These are phyloP conservation scores for Calocybe gangraenosa DNA, from an alignment of 768 basidiomycete species.

Conservation along the genomic window DNA sequence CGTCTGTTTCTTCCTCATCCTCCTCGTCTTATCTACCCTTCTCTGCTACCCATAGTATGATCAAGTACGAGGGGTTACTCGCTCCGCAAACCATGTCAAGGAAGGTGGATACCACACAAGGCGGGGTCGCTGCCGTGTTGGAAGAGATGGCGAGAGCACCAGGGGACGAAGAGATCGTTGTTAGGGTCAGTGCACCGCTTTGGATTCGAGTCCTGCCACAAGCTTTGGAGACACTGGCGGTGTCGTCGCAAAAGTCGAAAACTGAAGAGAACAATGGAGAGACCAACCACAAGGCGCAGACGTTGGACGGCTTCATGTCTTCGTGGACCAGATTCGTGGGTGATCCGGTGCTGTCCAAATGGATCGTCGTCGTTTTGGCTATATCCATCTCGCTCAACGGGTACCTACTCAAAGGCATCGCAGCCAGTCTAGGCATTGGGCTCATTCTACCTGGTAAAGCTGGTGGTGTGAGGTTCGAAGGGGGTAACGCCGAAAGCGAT, in stretches of 20 bases:
- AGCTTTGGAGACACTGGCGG: too few relatives aligned
- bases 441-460: constrained; percentile 22
- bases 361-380: constrained; percentile 86
- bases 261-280: constrained; percentile 13
- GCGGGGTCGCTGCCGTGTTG: constrained; percentile 55
- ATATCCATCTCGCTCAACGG: constrained; percentile 89
- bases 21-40: constrained; percentile 32
- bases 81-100: constrained; percentile 14
- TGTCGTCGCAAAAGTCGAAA: neutral
- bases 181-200: constrained; percentile 60
- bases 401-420: constrained; percentile 85
- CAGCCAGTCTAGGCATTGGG: constrained; percentile 30
- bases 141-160: constrained; percentile 11
- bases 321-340: constrained; percentile 89
- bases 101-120: constrained; percentile 63
- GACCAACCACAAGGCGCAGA: constrained; percentile 34
- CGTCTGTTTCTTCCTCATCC: constrained; percentile 43
- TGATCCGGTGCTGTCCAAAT: constrained; percentile 91
- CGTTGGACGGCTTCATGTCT: constrained; percentile 83
- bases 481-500: constrained; percentile 16
- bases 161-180: constrained; percentile 39
- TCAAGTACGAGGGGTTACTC: constrained; percentile 57
- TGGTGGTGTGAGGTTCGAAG: constrained; percentile 13
- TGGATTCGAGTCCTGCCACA: constrained; percentile 45
- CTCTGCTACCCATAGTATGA: constrained; percentile 52